Evolutionary conservation across 192 early-diverging fungal species (phyloP).

Genomic region (Chytriomyces hyalinus): DNA sequence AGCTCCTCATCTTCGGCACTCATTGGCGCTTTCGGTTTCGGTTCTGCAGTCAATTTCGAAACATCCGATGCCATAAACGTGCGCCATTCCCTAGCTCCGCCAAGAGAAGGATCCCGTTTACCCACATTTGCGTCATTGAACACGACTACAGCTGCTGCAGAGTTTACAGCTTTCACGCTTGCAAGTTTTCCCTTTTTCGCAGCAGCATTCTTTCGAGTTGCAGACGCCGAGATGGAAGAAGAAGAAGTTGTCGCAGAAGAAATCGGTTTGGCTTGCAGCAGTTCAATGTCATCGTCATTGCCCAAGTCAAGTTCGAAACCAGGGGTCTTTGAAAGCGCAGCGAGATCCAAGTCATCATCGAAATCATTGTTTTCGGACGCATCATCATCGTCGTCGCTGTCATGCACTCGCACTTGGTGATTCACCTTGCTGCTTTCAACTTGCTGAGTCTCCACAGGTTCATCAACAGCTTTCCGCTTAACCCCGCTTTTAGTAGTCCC

Average conservation of each 20-base stretch:
- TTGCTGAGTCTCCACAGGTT: too few relatives aligned
- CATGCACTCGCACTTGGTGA: too few relatives aligned
- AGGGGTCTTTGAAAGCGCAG: slow-evolving; percentile 9
- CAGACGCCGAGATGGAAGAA: too few relatives aligned
- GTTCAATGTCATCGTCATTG: slow-evolving; percentile 48
- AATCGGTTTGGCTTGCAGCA: slow-evolving; percentile 14
- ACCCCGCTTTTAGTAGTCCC: too few relatives aligned
- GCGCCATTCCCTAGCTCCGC: slow-evolving; percentile 12
- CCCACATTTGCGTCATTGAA: neutral
- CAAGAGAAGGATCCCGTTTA: neutral
- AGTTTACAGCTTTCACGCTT: slow-evolving; percentile 8
- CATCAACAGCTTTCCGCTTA: too few relatives aligned
- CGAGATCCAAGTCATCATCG: too few relatives aligned
- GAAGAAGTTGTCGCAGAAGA: too few relatives aligned
- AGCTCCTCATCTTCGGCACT: slow-evolving; percentile 30
- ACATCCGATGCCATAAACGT: slow-evolving; percentile 20
- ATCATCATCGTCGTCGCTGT: too few relatives aligned
- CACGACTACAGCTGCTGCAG: slow-evolving; percentile 8
- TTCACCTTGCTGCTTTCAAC: too few relatives aligned
- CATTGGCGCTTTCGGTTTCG: slow-evolving; percentile 14
- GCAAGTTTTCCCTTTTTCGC: neutral
- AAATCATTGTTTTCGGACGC: too few relatives aligned
- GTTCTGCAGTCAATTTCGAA: slow-evolving; percentile 3
- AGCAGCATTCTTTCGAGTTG: neutral
- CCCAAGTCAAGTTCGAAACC: slow-evolving; percentile 41